These are phyloP conservation scores for Aspergillus arachidicola DNA, from an alignment of 2,329 filamentous ascomycete species.

Conservation along the genomic window DNA sequence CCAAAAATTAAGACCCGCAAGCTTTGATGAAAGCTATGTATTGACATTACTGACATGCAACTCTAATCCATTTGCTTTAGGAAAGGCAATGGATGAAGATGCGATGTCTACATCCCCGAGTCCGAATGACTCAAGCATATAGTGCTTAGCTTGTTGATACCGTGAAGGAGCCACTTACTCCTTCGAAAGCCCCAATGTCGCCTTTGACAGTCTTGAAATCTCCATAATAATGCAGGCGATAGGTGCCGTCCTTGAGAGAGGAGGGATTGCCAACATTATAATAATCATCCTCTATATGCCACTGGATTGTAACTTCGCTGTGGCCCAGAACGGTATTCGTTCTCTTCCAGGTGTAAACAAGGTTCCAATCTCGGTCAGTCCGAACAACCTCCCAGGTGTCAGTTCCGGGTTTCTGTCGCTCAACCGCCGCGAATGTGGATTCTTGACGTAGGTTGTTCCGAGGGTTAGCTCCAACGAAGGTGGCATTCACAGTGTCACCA, in stretches of 20 bases:
- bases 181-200: conserved; percentile 68
- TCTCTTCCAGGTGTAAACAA: conserved; percentile 79
- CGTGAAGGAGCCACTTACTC: conserved; percentile 57
- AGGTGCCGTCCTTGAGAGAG: conserved; percentile 60
- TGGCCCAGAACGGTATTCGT: conserved; percentile 69
- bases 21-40: background rate
- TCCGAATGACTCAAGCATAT: background rate
- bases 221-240: conserved; percentile 81
- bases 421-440: conserved; percentile 75
- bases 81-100: background rate
- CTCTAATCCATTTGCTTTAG: background rate
- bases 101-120: background rate
- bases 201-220: conserved; percentile 72
- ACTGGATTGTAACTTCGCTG: conserved; percentile 76
- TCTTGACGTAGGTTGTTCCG: conserved; percentile 83
- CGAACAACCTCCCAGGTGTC: conserved; percentile 66
- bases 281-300: conserved; percentile 71
- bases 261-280: conserved; percentile 41
- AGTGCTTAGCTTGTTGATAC: conserved; percentile 23
- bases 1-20: background rate
- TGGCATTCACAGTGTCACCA: conserved; percentile 65
- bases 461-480: conserved; percentile 85
- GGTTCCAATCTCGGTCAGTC: conserved; percentile 79
- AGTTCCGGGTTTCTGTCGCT: conserved; percentile 55
- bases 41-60: background rate